Conservation (phyloP, 2,329 filamentous ascomycete genomes). For the Trichoderma sp. region DNA sequence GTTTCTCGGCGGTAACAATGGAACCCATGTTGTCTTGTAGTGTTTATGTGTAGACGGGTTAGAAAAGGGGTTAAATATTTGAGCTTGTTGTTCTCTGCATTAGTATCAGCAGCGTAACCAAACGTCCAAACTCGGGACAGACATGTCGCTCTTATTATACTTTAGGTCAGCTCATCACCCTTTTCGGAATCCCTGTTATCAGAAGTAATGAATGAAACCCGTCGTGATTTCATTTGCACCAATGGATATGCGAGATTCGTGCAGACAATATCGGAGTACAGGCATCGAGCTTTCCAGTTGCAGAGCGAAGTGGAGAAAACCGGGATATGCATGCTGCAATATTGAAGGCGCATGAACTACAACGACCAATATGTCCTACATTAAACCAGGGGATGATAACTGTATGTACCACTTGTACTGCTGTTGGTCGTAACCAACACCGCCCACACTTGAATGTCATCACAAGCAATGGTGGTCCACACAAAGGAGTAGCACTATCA, state of each 20-base stretch:
- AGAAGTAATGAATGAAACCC: neutral
- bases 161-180: neutral
- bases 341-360: neutral
- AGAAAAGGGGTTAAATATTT: neutral
- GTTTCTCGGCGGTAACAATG: neutral
- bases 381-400: neutral
- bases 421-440: neutral
- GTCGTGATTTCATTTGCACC: neutral
- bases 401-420: neutral
- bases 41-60: neutral
- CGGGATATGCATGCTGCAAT: neutral
- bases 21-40: neutral
- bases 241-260: neutral
- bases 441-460: neutral
- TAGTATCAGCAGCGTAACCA: neutral
- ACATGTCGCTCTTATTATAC: neutral
- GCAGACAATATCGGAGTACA: neutral
- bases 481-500: neutral
- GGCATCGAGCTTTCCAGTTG: neutral
- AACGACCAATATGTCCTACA: neutral
- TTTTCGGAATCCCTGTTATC: neutral
- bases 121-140: neutral
- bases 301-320: neutral
- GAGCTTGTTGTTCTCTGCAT: neutral
- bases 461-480: neutral